phyloP scores from a whole-genome alignment of 2,329 filamentous ascomycete species.

The Metarhizium sp. region DNA sequence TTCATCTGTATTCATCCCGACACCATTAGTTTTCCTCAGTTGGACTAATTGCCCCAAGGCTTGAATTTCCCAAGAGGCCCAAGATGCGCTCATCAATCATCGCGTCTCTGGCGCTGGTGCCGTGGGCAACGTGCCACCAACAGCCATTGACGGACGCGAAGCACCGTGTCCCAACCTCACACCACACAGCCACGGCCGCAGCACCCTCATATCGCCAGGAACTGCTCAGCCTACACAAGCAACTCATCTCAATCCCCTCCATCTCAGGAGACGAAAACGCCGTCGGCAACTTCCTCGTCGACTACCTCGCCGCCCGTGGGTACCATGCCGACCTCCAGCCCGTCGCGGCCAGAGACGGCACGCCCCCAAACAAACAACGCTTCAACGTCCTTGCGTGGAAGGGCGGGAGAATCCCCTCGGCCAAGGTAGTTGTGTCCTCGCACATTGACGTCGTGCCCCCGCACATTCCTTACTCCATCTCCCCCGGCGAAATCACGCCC shows the following conservation, averaged over 20 bases:
- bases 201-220: conserved; percentile 30
- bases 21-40: background rate
- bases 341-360: conserved; percentile 23
- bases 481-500: conserved; percentile 31
- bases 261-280: conserved; percentile 59
- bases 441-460: conserved; percentile 78
- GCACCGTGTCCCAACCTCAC: background rate
- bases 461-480: conserved; percentile 57
- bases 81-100: conserved; percentile 5
- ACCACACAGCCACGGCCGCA: conserved; percentile 4
- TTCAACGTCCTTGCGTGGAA: conserved; percentile 73
- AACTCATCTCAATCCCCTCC: conserved; percentile 66
- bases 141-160: conserved; percentile 1
- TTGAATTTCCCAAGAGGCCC: background rate
- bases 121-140: conserved; percentile 7
- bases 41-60: background rate
- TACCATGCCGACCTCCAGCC: conserved; percentile 35
- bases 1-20: background rate
- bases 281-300: conserved; percentile 58
- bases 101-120: conserved; percentile 3
- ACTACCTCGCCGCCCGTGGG: conserved; percentile 47
- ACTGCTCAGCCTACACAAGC: conserved; percentile 64
- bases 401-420: conserved; percentile 34
- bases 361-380: conserved; percentile 17
- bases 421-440: conserved; percentile 59